Conservation (phyloP, 2,329 filamentous ascomycete species). For the Xylariaceae sp. region DNA sequence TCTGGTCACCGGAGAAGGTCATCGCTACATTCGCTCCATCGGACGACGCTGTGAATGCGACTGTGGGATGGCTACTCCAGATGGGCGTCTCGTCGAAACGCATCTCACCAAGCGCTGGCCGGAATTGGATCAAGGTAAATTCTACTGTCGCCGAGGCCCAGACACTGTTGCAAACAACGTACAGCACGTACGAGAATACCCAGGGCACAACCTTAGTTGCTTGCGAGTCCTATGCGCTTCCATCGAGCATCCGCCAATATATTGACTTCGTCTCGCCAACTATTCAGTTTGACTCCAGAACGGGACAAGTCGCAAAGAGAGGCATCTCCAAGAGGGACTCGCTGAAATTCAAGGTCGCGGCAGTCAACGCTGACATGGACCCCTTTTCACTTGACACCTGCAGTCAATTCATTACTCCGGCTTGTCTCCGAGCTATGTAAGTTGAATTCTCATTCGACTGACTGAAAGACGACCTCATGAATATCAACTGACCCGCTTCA, state of each 20-base stretch:
- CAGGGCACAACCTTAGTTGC: constrained; percentile 1
- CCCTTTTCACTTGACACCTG: neutral
- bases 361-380: neutral
- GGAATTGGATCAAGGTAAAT: constrained; percentile 11
- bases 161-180: constrained; percentile 6
- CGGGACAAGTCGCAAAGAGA: neutral
- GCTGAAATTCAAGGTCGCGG: neutral
- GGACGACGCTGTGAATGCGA: constrained; percentile 2
- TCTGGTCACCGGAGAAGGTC: constrained; percentile 11
- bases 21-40: constrained; percentile 6
- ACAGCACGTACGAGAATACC: constrained; percentile 4
- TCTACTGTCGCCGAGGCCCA: constrained; percentile 10
- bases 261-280: constrained; percentile 15
- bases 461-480: neutral
- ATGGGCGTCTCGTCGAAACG: constrained; percentile 5
- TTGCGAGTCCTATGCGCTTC: constrained; percentile 8
- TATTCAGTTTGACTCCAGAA: constrained; percentile 11
- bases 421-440: constrained; percentile 4
- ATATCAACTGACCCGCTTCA: too few relatives aligned
- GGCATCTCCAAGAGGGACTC: neutral
- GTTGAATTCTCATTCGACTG: neutral
- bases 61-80: constrained; percentile 7
- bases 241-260: constrained; percentile 2
- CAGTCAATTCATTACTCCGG: neutral
- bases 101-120: neutral